Percentiles rank a stretch among this genome's conserved stretches.
These are phyloP conservation scores for Aristolochia fimbriata DNA, from an alignment of 164 flowering plant genomes.

Conservation along the genomic window DNA sequence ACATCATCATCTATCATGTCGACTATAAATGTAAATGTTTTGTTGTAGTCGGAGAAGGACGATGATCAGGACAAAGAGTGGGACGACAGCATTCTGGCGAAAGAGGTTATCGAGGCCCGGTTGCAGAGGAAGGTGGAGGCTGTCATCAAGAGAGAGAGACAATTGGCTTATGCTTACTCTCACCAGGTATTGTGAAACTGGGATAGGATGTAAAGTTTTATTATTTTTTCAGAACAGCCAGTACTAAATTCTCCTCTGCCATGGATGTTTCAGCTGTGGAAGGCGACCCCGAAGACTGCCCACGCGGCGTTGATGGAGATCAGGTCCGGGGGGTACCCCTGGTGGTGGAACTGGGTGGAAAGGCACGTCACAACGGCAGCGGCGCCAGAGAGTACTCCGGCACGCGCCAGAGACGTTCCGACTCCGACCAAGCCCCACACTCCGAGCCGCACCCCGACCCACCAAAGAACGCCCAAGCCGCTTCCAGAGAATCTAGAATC, in stretches of 20 bases:
- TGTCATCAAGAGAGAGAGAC: constrained; percentile 73
- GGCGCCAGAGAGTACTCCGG: constrained; percentile 22
- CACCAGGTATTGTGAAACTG: constrained; percentile 59
- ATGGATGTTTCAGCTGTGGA: constrained; percentile 32
- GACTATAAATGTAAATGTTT: too few relatives aligned
- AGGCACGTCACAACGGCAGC: constrained; percentile 36
- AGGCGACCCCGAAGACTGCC: constrained; percentile 37
- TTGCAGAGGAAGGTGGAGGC: constrained; percentile 72
- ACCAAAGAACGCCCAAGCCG: constrained; percentile 20
- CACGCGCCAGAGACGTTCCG: too few relatives aligned
- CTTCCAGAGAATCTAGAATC: constrained; percentile 30
- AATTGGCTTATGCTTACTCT: constrained; percentile 83
- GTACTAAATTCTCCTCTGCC: too few relatives aligned
- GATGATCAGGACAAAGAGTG: constrained; percentile 57
- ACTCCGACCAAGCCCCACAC: constrained; percentile 20
- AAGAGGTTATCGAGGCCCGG: constrained; percentile 71
- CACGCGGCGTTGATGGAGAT: constrained; percentile 32
- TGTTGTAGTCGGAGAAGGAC: constrained; percentile 47
- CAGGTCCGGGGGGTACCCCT: constrained; percentile 55
- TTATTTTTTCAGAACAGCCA: too few relatives aligned
- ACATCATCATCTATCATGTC: too few relatives aligned
- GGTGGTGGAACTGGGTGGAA: constrained; percentile 97
- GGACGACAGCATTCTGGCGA: constrained; percentile 84
- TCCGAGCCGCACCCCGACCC: constrained; percentile 21
- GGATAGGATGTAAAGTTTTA: too few relatives aligned